Evolutionary conservation across 768 basidiomycete species (phyloP).

Genomic region (Mrakia frigida): DNA sequence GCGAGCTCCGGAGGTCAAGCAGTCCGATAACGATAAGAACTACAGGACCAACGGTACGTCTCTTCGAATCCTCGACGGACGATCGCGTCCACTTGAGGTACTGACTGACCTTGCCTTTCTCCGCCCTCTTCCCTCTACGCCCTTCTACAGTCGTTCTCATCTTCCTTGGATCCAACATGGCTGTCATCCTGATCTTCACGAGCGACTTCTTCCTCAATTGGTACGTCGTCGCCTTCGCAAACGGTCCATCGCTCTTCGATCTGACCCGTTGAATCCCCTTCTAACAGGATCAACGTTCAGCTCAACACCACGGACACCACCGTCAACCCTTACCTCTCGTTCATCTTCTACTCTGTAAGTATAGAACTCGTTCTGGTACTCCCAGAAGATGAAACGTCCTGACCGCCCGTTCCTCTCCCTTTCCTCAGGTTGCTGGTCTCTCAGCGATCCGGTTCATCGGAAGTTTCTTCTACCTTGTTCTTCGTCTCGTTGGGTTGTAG

Average conservation of each 20-base stretch:
- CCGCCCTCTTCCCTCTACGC: background rate
- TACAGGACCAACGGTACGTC: conserved; percentile 38
- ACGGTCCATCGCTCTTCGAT: too few relatives aligned
- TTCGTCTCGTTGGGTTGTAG: conserved; percentile 44
- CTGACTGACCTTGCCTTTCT: background rate
- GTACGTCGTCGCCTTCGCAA: too few relatives aligned
- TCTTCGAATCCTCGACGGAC: background rate
- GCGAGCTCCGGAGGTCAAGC: conserved; percentile 80
- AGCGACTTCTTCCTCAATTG: conserved; percentile 69
- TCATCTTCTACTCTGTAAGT: conserved; percentile 20
- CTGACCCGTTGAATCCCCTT: too few relatives aligned
- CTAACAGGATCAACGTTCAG: conserved; percentile 54
- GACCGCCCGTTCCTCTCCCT: conserved; percentile 56
- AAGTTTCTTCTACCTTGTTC: conserved; percentile 69
- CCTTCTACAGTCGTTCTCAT: conserved; percentile 36
- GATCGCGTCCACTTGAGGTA: background rate
- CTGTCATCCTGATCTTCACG: conserved; percentile 49
- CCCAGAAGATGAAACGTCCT: background rate
- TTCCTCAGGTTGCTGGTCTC: conserved; percentile 53
- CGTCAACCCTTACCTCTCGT: conserved; percentile 74
- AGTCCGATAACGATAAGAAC: conserved; percentile 56
- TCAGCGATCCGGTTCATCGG: conserved; percentile 76
- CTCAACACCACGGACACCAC: conserved; percentile 49
- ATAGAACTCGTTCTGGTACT: background rate
- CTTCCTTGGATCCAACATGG: conserved; percentile 67